These are phyloP conservation scores for Chlamydomonas asymmetrica DNA, from an alignment of 139 green algal genomes.

Conservation along the genomic window DNA sequence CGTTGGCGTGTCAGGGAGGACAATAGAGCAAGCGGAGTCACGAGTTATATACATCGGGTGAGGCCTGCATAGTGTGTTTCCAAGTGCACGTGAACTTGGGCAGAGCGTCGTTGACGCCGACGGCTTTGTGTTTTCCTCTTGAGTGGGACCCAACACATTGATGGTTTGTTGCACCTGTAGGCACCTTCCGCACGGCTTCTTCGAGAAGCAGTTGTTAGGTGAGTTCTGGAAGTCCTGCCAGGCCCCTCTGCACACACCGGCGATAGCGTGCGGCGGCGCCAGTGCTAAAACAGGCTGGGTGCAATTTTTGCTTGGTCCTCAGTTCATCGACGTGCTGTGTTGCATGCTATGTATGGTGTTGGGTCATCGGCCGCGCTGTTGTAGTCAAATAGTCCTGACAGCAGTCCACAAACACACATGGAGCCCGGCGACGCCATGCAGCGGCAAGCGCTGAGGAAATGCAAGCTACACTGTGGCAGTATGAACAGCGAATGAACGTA, in stretches of 20 bases:
- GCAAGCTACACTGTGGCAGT: background rate
- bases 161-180: constrained; percentile 42
- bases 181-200: constrained; percentile 92
- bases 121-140: background rate
- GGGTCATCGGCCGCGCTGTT: too few species aligned
- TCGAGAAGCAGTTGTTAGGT: constrained; percentile 87
- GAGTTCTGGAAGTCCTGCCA: background rate
- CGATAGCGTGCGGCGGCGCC: background rate
- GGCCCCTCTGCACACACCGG: background rate
- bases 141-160: background rate
- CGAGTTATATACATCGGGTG: constrained; percentile 31
- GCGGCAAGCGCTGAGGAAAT: too few species aligned
- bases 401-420: background rate
- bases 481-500: background rate
- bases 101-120: background rate
- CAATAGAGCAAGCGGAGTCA: too few species aligned
- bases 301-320: too few species aligned
- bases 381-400: background rate
- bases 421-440: too few species aligned
- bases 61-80: background rate
- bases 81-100: background rate
- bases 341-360: too few species aligned
- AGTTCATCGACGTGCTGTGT: too few species aligned
- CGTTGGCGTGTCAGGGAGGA: too few species aligned
- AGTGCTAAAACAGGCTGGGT: background rate